Evolutionary conservation across 1,284 basidiomycete species (phyloP).

Genomic region (Ustilago lituana): DNA sequence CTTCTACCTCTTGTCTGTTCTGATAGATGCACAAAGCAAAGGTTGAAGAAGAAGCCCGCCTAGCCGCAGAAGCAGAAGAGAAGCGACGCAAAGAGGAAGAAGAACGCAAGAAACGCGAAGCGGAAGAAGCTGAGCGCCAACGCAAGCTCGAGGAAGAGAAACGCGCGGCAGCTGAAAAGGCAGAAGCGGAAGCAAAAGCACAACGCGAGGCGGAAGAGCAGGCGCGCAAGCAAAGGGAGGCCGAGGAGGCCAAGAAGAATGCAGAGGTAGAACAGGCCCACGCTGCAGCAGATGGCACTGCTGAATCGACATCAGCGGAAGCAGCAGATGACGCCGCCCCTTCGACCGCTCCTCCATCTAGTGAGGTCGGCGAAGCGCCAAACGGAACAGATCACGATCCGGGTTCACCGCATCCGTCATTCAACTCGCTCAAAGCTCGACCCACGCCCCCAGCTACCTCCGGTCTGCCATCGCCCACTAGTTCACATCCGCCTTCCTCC

Average conservation of each 20-base stretch:
- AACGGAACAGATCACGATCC: conserved; percentile 14
- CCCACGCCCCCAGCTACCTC: conserved; percentile 59
- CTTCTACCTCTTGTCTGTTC: neutral
- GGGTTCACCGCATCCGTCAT: conserved; percentile 56
- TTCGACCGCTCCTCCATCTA: neutral
- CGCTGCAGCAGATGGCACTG: neutral
- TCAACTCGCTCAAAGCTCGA: conserved; percentile 56
- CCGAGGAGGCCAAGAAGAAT: conserved; percentile 14
- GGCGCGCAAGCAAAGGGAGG: conserved; percentile 13
- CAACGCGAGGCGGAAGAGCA: conserved; percentile 9
- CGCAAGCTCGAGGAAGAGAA: conserved; percentile 19
- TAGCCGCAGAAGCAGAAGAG: conserved; percentile 35
- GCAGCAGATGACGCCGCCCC: neutral
- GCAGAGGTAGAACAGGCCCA: conserved; percentile 5
- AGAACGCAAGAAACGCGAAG: conserved; percentile 36
- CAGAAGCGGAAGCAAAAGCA: conserved; percentile 17
- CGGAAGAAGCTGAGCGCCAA: conserved; percentile 31
- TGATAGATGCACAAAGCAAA: conserved; percentile 21
- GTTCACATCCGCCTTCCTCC: conserved; percentile 40
- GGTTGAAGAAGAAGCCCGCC: conserved; percentile 32
- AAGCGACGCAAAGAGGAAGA: conserved; percentile 29
- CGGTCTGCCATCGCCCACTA: conserved; percentile 42
- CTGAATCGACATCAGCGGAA: neutral
- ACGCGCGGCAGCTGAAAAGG: conserved; percentile 33
- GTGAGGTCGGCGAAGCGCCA: conserved; percentile 16